phyloP scores from a whole-genome alignment of 176 grass and related monocot species.

The Elaeis guineensis region DNA sequence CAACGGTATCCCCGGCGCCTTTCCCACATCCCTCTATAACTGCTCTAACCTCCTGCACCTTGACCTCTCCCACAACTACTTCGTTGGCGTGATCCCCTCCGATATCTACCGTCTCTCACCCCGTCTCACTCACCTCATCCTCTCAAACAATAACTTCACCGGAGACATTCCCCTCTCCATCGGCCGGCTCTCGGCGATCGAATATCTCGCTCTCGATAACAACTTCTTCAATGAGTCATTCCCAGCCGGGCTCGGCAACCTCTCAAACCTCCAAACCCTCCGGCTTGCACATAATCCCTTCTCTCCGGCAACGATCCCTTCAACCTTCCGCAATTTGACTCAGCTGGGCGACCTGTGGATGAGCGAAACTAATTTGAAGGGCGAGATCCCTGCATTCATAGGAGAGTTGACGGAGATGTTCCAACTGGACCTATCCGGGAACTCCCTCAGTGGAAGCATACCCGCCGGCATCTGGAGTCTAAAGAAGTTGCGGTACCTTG shows the following conservation, averaged over 20 bases:
- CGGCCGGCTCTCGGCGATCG: conserved; percentile 12
- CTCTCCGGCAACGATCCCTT: not conserved
- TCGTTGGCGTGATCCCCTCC: conserved; percentile 7
- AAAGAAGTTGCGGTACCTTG: not conserved
- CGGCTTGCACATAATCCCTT: not conserved
- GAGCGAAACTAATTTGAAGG: not conserved
- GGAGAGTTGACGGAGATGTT: not conserved
- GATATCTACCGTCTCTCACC: conserved; percentile 10
- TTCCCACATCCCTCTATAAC: conserved; percentile 14
- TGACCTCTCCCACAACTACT: conserved; percentile 12
- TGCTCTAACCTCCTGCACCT: conserved; percentile 9
- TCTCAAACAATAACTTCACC: conserved; percentile 16
- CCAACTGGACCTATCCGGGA: not conserved
- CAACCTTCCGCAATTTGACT: conserved; percentile 10
- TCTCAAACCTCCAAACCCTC: not conserved
- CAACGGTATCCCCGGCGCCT: conserved; percentile 11
- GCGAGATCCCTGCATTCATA: conserved; percentile 9
- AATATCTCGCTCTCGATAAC: not conserved
- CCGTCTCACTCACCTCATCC: conserved; percentile 11
- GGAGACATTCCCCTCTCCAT: conserved; percentile 15
- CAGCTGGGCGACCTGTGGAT: not conserved
- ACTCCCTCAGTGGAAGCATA: conserved; percentile 5
- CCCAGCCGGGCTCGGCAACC: not conserved
- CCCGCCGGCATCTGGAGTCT: conserved; percentile 7
- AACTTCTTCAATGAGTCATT: conserved; percentile 18